phyloP scores from a whole-genome alignment of 306 rosid species.

The Vigna angularis region DNA sequence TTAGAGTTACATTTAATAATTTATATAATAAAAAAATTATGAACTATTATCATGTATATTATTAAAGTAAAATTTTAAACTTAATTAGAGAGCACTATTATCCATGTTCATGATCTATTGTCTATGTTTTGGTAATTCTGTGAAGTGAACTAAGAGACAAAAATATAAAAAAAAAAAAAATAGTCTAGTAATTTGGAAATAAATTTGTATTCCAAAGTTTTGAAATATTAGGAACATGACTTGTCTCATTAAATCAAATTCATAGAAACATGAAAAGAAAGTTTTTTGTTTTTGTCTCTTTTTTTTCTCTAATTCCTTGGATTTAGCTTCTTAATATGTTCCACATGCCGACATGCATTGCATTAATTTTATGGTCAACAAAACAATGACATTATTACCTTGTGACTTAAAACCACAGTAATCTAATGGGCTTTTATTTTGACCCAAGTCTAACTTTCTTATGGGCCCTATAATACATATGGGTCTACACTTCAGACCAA shows the following conservation, averaged over 20 bases:
- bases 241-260: conserved; percentile 1
- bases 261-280: neutral
- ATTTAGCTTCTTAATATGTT: neutral
- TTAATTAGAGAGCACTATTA: too few species aligned
- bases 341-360: neutral
- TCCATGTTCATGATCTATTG: too few species aligned
- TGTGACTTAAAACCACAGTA: too few species aligned
- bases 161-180: neutral
- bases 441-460: neutral
- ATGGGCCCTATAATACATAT: neutral
- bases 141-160: neutral
- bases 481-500: neutral
- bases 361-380: neutral
- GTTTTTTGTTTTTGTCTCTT: neutral
- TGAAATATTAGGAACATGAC: neutral
- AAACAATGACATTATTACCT: neutral
- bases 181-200: neutral
- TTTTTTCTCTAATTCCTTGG: neutral
- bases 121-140: neutral
- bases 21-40: too few species aligned
- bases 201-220: neutral
- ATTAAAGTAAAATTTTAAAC: too few species aligned
- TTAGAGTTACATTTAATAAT: too few species aligned
- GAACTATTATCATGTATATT: too few species aligned
- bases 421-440: neutral